Base-by-base conservation (phyloP, 108 stramenopile species). In the Aureococcus anophagefferens region DNA sequence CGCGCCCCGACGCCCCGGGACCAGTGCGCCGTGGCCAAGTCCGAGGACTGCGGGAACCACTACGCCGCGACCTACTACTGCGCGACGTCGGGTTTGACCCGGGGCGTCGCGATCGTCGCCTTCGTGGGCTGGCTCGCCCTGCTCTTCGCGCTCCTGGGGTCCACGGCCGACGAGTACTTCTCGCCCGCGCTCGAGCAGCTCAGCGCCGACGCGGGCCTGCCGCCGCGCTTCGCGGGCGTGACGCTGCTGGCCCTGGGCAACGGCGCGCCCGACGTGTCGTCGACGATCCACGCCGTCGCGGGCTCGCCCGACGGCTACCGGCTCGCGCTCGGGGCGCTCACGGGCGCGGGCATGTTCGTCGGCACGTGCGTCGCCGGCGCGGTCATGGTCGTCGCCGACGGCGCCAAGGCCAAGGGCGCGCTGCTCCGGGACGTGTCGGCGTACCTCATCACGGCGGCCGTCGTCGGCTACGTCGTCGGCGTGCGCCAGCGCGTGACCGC, bases 131-230 rank as follows among this genome's bases (percentile, higher is more conserved):
- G 51, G 51, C 51, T 59, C 51, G 51, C 51, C 7, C 17, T 89
- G 36, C 66, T 95, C n/a, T 93, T 94, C 76, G 86, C 84, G 18
- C 74, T 97, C 74, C 68, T 98, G 74, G 94, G 94, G 16, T 79
- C 83, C 35, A 96, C 96, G 21, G 97, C 97, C 35, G 95, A 96
- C 72, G 94, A 94, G 68, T 98, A 89, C 80, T 98, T 98, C 72
- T 83, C 81, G 14, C 96, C 96, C 11, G 80, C 86, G 31, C 77
- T 98, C 62, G 94, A 93, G 79, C 89, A 87, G 89, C 93, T 98
- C 68, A 86, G 82, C 35, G 44, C 76, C 30, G 81, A 91, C 71
- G 64, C 94, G 70, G 87, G 93, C 13, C 73, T 98, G 34, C 89
- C 95, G 5, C 94, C 94, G 0, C 89, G 95, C 15, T 92, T 98